Conservation (phyloP, 371 early-diverging fungal species). For the Neoconidiobolus thromboides region DNA sequence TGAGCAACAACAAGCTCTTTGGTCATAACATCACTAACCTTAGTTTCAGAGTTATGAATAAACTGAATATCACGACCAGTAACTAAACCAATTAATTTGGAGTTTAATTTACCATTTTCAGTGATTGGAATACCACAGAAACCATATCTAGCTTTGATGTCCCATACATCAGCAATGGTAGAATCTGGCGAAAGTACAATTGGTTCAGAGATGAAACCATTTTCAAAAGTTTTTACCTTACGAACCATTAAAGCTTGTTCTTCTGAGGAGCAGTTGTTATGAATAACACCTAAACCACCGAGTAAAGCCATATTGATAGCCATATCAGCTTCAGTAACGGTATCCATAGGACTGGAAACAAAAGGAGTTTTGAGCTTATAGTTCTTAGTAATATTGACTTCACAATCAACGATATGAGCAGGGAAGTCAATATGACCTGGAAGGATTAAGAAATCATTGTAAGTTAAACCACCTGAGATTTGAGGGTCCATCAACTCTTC, state of each 20-base stretch:
- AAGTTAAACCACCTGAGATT: constrained; percentile 73
- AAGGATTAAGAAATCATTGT: constrained; percentile 91
- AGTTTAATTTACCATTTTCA: constrained; percentile 67
- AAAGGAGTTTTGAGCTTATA: constrained; percentile 80
- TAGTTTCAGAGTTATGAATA: constrained; percentile 33
- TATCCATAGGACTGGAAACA: constrained; percentile 92
- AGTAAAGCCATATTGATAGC: constrained; percentile 89
- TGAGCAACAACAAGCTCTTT: constrained; percentile 69
- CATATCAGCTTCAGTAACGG: constrained; percentile 93
- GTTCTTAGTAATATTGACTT: constrained; percentile 69
- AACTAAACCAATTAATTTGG: constrained; percentile 87
- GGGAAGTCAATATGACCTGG: constrained; percentile 91
- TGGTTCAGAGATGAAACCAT: constrained; percentile 94
- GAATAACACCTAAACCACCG: constrained; percentile 94
- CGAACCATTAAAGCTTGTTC: constrained; percentile 94
- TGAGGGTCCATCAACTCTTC: constrained; percentile 51
- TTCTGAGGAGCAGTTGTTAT: constrained; percentile 87
- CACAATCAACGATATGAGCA: constrained; percentile 53
- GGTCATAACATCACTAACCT: constrained; percentile 68
- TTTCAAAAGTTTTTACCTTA: constrained; percentile 93
- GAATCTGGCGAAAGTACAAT: constrained; percentile 63
- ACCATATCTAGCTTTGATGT: constrained; percentile 68
- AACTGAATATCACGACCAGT: constrained; percentile 93
- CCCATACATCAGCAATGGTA: constrained; percentile 69
- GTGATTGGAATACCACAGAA: constrained; percentile 96